Percentiles rank a stretch among this genome's conserved stretches.
Conservation (phyloP, 306 rosid genomes). For the Begonia masoniana region DNA sequence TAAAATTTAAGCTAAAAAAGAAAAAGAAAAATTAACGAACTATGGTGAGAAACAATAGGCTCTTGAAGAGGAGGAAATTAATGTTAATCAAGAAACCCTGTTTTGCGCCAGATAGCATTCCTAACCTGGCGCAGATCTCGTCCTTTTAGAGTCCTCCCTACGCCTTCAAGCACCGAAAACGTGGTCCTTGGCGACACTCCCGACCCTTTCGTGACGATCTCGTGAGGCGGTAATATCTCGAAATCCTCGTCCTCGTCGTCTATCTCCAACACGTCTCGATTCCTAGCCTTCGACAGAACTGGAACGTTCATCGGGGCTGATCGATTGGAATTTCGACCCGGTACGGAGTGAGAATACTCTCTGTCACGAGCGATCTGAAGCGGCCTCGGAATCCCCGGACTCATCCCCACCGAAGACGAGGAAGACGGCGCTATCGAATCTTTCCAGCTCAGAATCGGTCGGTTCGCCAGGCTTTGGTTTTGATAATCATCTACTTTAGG, state of each 20-base stretch:
- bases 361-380: conserved; percentile 10
- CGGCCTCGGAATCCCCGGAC: conserved; percentile 49
- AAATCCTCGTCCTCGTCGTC: conserved; percentile 28
- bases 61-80: not conserved
- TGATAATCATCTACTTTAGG: conserved; percentile 16
- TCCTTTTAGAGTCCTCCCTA: conserved; percentile 84
- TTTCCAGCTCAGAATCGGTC: conserved; percentile 31
- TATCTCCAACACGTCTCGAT: conserved; percentile 10
- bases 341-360: conserved; percentile 32
- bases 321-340: conserved; percentile 39
- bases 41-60: too few species aligned
- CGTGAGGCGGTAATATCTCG: conserved; percentile 74
- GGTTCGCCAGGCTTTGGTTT: conserved; percentile 1
- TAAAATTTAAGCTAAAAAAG: not conserved
- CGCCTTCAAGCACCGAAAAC: conserved; percentile 77
- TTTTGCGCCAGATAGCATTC: conserved; percentile 69
- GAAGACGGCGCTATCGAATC: conserved; percentile 22
- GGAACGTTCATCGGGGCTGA: conserved; percentile 78
- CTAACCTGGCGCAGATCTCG: conserved; percentile 86
- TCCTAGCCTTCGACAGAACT: conserved; percentile 19
- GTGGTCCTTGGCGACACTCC: conserved; percentile 60
- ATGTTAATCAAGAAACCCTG: conserved; percentile 69
- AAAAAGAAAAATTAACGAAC: not conserved
- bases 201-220: conserved; percentile 51
- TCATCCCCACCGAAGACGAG: conserved; percentile 19